Evolutionary conservation across 1,284 basidiomycete genomes (phyloP).

Genomic region (Nidula niveotomentosa): DNA sequence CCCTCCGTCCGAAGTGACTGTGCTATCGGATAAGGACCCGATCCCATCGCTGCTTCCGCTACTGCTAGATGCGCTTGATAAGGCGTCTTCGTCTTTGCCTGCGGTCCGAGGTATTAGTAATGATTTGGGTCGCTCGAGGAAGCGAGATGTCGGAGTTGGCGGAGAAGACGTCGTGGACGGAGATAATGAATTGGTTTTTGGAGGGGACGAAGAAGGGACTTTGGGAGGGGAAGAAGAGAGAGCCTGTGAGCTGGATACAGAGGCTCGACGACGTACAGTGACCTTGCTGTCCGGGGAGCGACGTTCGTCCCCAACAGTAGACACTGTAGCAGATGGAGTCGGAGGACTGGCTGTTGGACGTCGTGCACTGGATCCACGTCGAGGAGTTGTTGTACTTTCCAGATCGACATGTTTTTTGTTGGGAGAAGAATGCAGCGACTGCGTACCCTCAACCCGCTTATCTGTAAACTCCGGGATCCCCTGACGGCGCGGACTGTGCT

Average conservation of each 20-base stretch:
- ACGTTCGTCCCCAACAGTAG: conserved; percentile 27
- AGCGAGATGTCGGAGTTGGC: conserved; percentile 15
- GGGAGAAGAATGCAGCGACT: conserved; percentile 54
- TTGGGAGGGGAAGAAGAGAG: conserved; percentile 12
- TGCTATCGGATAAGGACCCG: conserved; percentile 64
- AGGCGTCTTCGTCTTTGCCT: conserved; percentile 29
- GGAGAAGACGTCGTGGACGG: no score
- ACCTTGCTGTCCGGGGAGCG: conserved; percentile 17
- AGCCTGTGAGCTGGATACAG: conserved; percentile 20
- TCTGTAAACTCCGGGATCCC: conserved; percentile 43
- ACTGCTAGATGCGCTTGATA: conserved; percentile 54
- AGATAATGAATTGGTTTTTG: conserved; percentile 5
- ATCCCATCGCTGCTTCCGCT: conserved; percentile 56
- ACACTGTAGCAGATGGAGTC: conserved; percentile 15
- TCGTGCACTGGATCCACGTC: conserved; percentile 41
- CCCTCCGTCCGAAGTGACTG: conserved; percentile 77
- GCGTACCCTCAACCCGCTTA: conserved; percentile 35
- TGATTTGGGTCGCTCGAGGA: conserved; percentile 20
- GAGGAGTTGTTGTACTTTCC: conserved; percentile 40
- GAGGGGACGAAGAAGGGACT: not conserved
- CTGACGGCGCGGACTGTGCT: conserved; percentile 45
- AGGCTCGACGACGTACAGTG: conserved; percentile 17
- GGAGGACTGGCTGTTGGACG: conserved; percentile 48
- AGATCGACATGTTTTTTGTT: conserved; percentile 58
- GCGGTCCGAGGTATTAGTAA: conserved; percentile 24